Base-by-base conservation (phyloP, 257 asterid species). In the Rhazya stricta region DNA sequence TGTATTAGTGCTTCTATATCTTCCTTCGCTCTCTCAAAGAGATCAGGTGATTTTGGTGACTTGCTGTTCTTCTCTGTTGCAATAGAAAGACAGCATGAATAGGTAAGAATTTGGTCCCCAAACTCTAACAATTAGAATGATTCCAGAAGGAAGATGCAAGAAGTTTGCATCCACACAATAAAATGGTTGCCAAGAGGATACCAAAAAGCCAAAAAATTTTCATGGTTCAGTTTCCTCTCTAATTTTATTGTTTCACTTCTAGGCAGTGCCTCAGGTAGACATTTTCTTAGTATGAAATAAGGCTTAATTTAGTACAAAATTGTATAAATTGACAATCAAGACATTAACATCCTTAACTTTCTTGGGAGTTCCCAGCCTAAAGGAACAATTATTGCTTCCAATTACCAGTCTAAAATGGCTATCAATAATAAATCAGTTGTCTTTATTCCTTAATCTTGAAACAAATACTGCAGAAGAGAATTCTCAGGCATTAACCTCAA, bases 31-130 rank as follows among this genome's bases (percentile, higher is more conserved):
- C 60, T 81, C 15, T 76, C 87, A 41, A 48, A 65, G 46, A 37
- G 7, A 66, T 66, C 29, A 3, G 50, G 50, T 11, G 67, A 63
- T 57, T 67, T 79, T 7, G 86, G 84, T 12, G 72, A 32, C 81
- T 81, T 85, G 46, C 1, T 69, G 66, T 71, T 76, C 69, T 67
- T 76, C 76, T 78, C 90, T 85, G 88, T 69, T 34, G 53, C 81
- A 57, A 53, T 67, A 70, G 76, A 41, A 76, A 34, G 13, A 34
- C 34, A 34, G 12, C 62, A 54, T n/a, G 3, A n/a, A 54, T n/a
- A 54, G 62, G 30, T 51, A 7, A 32, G 50, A 13, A 30, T 12
- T 12, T 13, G 19, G 25, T n/a, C 19, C 27, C 60, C 3, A 25
- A 25, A 36, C 34, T 62, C 43, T 7, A 7, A 56, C 34, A 61